phyloP scores from a whole-genome alignment of 495 filamentous ascomycete species.

The Aspergillus ellipticus region DNA sequence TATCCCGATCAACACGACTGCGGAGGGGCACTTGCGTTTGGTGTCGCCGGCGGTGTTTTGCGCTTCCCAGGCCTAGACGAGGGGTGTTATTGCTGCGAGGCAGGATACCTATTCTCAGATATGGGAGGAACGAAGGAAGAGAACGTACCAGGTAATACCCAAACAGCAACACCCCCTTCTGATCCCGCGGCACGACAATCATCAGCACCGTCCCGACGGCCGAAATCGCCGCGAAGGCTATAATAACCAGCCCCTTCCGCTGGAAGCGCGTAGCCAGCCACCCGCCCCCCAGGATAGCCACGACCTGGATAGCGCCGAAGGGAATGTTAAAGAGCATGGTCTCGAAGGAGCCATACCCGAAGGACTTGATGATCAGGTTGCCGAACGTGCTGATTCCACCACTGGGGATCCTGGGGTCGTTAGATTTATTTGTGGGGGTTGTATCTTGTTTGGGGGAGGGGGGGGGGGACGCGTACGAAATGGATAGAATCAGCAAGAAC shows the following conservation, averaged over 20 bases:
- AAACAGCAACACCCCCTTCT: constrained; percentile 25
- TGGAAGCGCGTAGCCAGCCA: constrained; percentile 38
- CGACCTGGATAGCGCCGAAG: constrained; percentile 41
- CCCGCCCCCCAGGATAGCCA: constrained; percentile 39
- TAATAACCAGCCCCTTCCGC: constrained; percentile 20
- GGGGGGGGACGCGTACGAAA: constrained; percentile 19
- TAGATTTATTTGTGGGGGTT: not conserved
- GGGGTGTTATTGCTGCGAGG: constrained; percentile 24
- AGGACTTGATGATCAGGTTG: constrained; percentile 33
- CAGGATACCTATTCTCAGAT: constrained; percentile 19
- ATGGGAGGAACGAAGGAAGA: not conserved
- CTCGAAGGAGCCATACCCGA: constrained; percentile 31
- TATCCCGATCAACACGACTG: constrained; percentile 22
- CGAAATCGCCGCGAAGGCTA: constrained; percentile 12
- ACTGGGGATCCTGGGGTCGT: constrained; percentile 20
- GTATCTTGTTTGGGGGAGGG: too few species aligned
- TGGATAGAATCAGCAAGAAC: constrained; percentile 25
- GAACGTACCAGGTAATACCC: constrained; percentile 24
- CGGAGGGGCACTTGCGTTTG: constrained; percentile 25
- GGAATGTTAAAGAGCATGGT: constrained; percentile 34
- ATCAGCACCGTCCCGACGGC: constrained; percentile 21
- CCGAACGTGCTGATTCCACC: constrained; percentile 37
- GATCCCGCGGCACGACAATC: constrained; percentile 20
- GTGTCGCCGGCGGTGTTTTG: constrained; percentile 31
- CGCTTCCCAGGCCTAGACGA: constrained; percentile 28